Percentiles rank a stretch among this genome's conserved stretches.
phyloP scores from a whole-genome alignment of 495 filamentous ascomycete species.

The Alectoria sarmentosa region DNA sequence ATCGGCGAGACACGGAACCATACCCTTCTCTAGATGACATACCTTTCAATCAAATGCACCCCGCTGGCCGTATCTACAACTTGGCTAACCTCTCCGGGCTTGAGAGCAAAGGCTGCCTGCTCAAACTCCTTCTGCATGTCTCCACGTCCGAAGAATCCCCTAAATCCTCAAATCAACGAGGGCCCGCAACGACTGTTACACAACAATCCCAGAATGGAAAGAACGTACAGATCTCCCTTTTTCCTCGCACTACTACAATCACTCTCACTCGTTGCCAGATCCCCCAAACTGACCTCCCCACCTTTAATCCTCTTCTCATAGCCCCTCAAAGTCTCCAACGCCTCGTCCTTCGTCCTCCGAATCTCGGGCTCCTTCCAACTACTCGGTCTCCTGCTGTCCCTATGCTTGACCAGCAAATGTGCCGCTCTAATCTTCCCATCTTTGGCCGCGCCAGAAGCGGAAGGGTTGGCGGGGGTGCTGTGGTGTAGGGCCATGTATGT shows the following conservation, averaged over 20 bases:
- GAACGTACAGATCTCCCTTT: conserved; percentile 74
- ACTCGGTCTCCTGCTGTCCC: conserved; percentile 73
- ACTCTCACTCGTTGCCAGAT: conserved; percentile 79
- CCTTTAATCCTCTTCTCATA: conserved; percentile 67
- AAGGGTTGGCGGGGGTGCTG: conserved; percentile 45
- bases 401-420: conserved; percentile 90
- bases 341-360: conserved; percentile 81
- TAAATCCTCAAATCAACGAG: conserved; percentile 11
- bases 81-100: conserved; percentile 75
- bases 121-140: conserved; percentile 99
- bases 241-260: conserved; percentile 95
- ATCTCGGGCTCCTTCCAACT: conserved; percentile 90
- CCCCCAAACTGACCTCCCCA: conserved; percentile 59
- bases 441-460: conserved; percentile 30
- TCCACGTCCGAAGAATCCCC: conserved; percentile 82
- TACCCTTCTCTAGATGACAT: conserved; percentile 26
- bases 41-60: conserved; percentile 94
- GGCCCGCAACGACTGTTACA: not conserved
- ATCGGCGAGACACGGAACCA: not conserved
- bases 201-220: not conserved
- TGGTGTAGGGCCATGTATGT: conserved; percentile 84
- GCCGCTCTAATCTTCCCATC: conserved; percentile 86
- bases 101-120: conserved; percentile 81
- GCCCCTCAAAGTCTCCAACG: conserved; percentile 62
- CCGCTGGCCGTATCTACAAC: conserved; percentile 91